phyloP scores from a whole-genome alignment of 345 rosid genomes.

The Citrus glauca region DNA sequence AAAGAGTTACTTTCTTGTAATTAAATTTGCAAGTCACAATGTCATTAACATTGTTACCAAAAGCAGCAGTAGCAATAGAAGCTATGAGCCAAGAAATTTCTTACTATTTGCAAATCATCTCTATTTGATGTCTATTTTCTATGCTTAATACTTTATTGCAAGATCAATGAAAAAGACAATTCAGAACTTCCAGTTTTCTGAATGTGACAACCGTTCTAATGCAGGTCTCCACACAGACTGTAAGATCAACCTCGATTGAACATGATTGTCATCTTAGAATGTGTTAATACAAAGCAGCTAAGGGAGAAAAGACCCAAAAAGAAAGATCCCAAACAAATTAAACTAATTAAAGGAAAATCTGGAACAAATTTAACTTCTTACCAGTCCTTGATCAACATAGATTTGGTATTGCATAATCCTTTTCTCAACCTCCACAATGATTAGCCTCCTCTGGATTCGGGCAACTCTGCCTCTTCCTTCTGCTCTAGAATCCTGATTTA shows the following conservation, averaged over 20 bases:
- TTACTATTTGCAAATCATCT: too few relatives aligned
- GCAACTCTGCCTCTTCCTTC: slow-evolving; percentile 91
- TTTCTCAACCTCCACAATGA: slow-evolving; percentile 79
- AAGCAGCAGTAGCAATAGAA: not conserved
- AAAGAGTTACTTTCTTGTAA: not conserved
- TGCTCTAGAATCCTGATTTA: slow-evolving; percentile 75
- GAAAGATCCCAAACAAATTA: not conserved
- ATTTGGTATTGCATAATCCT: slow-evolving; percentile 73
- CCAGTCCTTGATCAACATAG: slow-evolving; percentile 73
- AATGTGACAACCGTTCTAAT: not conserved
- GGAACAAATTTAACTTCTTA: slow-evolving; percentile 31
- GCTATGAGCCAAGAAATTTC: too few relatives aligned
- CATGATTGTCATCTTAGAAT: not conserved
- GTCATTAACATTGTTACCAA: not conserved
- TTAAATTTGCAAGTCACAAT: not conserved
- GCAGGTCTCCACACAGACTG: not conserved
- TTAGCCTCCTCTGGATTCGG: slow-evolving; percentile 75
- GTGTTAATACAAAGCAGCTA: not conserved
- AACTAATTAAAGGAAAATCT: slow-evolving; percentile 29
- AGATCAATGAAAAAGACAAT: not conserved
- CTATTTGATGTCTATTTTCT: not conserved
- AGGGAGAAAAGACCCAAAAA: not conserved
- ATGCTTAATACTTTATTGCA: not conserved
- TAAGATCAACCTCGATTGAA: not conserved
- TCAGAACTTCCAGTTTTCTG: too few relatives aligned